Evolutionary conservation across 2,329 filamentous ascomycete genomes (phyloP), one percentile per base, ranked within the genome.

Genomic region (Botrytis medusae): DNA sequence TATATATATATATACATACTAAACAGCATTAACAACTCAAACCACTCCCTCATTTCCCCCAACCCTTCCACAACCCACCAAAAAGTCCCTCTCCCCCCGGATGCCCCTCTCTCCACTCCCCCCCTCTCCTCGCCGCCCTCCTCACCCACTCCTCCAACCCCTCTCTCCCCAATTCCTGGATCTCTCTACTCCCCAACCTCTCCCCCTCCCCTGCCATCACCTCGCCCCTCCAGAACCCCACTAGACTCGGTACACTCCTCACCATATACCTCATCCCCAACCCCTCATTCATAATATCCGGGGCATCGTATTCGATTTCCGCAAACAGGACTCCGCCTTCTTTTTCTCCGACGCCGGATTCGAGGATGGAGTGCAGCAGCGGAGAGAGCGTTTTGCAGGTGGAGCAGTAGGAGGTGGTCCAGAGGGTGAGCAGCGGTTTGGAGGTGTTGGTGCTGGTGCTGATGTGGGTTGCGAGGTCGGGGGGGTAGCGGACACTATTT

Each of bases 351-450:
- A 87, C 83, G 3, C 79, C 79, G 14, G 75, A 73, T 77, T 84
- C 83, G 63, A 90, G 79, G 46, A 90, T 83, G 18, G 83, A 82
- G 20, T 79, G 79, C 9, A 90, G 69, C 18, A 89, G 80, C 6
- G 88, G 88, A 7, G 82, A 81, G 37, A 90, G 83, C 46, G 81
- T 79, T 63, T 83, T 84, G 80, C 88, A 90, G 25, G 87, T 86
- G 7, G 84, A 81, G 79, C 88, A 90, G 82, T 85, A 90, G 12
- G 86, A 87, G 0, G 88, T 84, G 0, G 87, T 89, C 88, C 88
- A 91, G 59, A 90, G 82, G 1, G 88, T 89, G 72, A 90, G 78
- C n/a, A 90, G 85, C 3, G 88, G 88, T 4, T 81, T 85, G 61
- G 85, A 83, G 9, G 87, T 83, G 9, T 87, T 87, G 3, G 86